Base-by-base conservation (phyloP, 148 eudicot genomes). In the Talinum fruticosum region DNA sequence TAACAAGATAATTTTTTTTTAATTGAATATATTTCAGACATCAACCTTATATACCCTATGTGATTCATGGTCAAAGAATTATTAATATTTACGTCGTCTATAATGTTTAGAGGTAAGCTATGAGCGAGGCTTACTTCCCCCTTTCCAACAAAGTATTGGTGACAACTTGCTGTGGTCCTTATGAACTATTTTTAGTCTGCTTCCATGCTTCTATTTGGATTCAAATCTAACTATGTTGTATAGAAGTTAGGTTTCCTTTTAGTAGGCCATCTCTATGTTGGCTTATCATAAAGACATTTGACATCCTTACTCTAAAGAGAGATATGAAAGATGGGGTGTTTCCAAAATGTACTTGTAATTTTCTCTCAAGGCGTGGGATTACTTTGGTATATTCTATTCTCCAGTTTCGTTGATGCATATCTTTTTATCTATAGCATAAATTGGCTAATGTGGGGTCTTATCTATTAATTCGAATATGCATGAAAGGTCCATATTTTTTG, bases 21-120 rank as follows among this genome's bases (percentile, higher is more conserved):
- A 2, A 54, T 61, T 80, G 71, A 26, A n/a, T n/a, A 69, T 32
- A 44, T 77, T 68, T 70, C 93, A 95, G 97, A 95, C 89, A 95
- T 95, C 89, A 95, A 97, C 83, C 91, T 92, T 75, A 95, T 95
- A 85, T 95, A 95, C 88, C 99, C 93, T n/a, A n/a, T 85, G 93
- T 95, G 99, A 93, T 95, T 69, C 97, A 94, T 61, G 99, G 99
- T 73, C 97, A 95, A 90, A 96, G 96, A 82, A 91, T 89, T 49
- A 87, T 95, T 80, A 95, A 93, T 78, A 92, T 95, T 34, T 95
- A 95, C 73, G 99, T 95, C 76, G 94, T 96, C 76, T 96, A 96
- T 89, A 96, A 96, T 85, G 97, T 96, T 76, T 96, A 81, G 99
- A 96, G 97, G 99, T 93, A 80, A 78, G 74, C 61, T 67, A 61